These are phyloP conservation scores for Fraxinus latifolia DNA, from an alignment of 305 asterid species.

Conservation along the genomic window DNA sequence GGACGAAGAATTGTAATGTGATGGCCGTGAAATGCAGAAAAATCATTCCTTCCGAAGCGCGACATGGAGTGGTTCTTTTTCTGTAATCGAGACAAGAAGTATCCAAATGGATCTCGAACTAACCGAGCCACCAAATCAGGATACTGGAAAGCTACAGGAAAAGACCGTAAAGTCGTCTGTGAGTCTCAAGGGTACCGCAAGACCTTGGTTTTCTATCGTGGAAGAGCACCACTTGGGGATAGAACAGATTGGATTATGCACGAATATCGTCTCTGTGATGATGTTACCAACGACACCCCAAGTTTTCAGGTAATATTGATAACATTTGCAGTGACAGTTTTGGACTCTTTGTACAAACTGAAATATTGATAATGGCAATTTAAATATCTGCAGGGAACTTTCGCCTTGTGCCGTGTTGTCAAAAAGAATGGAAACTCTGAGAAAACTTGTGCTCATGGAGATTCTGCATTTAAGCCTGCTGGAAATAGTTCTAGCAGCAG, in stretches of 20 bases:
- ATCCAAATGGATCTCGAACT: slow-evolving; percentile 51
- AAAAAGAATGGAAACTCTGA: slow-evolving; percentile 33
- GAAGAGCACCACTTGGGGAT: slow-evolving; percentile 52
- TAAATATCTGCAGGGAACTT: slow-evolving; percentile 34
- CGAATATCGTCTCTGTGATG: slow-evolving; percentile 51
- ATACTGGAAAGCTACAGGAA: slow-evolving; percentile 61
- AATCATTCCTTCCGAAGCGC: slow-evolving; percentile 49
- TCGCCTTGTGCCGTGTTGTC: slow-evolving; percentile 47
- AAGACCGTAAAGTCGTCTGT: slow-evolving; percentile 42
- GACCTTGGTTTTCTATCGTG: slow-evolving; percentile 46
- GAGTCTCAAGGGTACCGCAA: slow-evolving; percentile 41
- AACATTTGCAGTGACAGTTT: background rate
- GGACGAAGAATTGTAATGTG: background rate
- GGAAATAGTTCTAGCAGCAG: slow-evolving; percentile 27
- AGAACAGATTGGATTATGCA: slow-evolving; percentile 56
- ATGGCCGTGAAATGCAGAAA: slow-evolving; percentile 34
- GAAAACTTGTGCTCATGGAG: slow-evolving; percentile 27
- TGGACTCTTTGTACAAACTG: background rate
- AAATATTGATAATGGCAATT: background rate
- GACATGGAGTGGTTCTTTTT: slow-evolving; percentile 61
- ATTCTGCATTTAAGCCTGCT: slow-evolving; percentile 17
- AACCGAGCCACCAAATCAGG: slow-evolving; percentile 53
- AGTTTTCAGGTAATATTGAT: slow-evolving; percentile 34
- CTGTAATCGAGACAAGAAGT: slow-evolving; percentile 46
- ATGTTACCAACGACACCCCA: slow-evolving; percentile 35